Evolutionary conservation across 768 basidiomycete species (phyloP).

Genomic region (Boletus reticuloceps): DNA sequence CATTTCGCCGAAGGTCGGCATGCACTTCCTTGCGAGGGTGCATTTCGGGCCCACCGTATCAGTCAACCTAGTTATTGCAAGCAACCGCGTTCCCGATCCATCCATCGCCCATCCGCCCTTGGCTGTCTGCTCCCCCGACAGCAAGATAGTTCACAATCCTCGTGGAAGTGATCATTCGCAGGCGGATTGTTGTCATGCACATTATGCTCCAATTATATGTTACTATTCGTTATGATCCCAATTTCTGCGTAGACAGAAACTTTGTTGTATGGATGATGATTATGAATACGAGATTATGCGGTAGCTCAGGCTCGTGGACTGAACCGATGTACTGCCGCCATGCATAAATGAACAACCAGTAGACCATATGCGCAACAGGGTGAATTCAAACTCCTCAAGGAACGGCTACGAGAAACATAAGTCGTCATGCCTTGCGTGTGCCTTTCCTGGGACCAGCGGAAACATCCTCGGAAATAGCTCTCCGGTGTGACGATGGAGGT

Average conservation of each 20-base stretch:
- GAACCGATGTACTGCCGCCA: not conserved
- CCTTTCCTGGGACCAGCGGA: conserved; percentile 14
- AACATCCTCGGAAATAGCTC: conserved; percentile 24
- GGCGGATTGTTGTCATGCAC: conserved; percentile 17
- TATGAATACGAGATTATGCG: conserved; percentile 17
- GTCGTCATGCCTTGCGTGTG: conserved; percentile 15
- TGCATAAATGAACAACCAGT: not conserved
- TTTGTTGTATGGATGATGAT: conserved; percentile 15
- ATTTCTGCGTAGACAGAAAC: conserved; percentile 7
- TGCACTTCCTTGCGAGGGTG: conserved; percentile 7
- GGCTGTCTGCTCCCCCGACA: not conserved
- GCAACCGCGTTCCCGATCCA: conserved; percentile 1
- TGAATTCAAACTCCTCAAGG: not conserved
- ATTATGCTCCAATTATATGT: conserved; percentile 21
- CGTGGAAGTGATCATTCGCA: not conserved
- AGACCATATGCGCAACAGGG: not conserved
- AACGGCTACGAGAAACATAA: not conserved
- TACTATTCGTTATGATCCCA: conserved; percentile 11
- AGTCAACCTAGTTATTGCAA: conserved; percentile 16
- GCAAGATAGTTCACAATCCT: conserved; percentile 5
- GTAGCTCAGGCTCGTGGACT: not conserved
- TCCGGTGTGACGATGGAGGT: conserved; percentile 28
- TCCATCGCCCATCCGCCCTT: not conserved
- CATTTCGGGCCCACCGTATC: conserved; percentile 6
- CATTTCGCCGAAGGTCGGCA: conserved; percentile 5